Base-by-base conservation (phyloP, 2,329 filamentous ascomycete species). In the Beauveria varroae region DNA sequence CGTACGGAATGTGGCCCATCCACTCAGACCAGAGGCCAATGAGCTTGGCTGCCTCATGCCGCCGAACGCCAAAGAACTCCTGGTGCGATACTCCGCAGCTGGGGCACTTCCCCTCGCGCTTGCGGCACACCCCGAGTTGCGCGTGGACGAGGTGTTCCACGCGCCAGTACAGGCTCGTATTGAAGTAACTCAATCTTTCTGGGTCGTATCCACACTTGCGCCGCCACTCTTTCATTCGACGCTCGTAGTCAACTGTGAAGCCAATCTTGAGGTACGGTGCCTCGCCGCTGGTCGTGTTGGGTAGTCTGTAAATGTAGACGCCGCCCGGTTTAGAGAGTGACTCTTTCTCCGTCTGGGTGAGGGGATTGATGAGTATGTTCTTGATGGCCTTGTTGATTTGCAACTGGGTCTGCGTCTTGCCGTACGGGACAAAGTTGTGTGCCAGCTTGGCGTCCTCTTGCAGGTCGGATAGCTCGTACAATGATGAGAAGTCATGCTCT, bases 221-320 rank as follows among this genome's bases (percentile, higher is more conserved):
- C 50, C 63, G 18, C 67, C 68, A 72, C 0, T 59, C 1, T 12
- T 20, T 18, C 68, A 72, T 71, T 12, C 72, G 70, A 5, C 3
- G 22, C 1, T 60, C 14, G 43, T 65, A 54, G 28, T 72, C 12
- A 1, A 54, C 37, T 3, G 70, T 63, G 64, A 60, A 65, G 22
- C 72, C 72, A n/a, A 73, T 73, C 57, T 73, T 73, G 63, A 73
- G 63, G 24, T 67, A 63, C 6, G 64, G 64, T 3, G 63, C 34
- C 3, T 52, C 60, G 30, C n/a, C 18, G 20, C 67, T 64, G 18
- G 61, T 20, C 9, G 44, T 66, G 7, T 62, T 53, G 2, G 68
- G 64, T 22, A 68, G 68, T 2, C 62, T 66, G 41, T 68, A 72
- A 10, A 66, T 62, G 30, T 72, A 72, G 8, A 72, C 63, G 22